Evolutionary conservation across 1,284 basidiomycete species (phyloP).

Genomic region (Tilletiopsis washingtonensis): DNA sequence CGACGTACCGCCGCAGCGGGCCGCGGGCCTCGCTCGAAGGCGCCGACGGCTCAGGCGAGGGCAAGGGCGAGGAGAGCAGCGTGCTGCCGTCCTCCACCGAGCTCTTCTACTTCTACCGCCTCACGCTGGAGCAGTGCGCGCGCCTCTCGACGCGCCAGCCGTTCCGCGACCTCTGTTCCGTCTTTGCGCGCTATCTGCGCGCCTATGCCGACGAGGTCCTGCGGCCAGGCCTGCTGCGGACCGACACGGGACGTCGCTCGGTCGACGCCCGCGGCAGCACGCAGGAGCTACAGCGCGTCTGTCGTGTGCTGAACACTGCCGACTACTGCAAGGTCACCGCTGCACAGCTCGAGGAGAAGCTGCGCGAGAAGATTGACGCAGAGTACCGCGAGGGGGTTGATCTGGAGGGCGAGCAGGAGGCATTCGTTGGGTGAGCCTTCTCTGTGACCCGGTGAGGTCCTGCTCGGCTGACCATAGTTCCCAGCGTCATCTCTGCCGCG

Average conservation of each 20-base stretch:
- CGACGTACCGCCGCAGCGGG: slow-evolving; percentile 7
- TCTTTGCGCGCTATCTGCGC: slow-evolving; percentile 83
- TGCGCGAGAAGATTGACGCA: slow-evolving; percentile 67
- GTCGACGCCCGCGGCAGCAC: slow-evolving; percentile 26
- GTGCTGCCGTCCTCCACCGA: slow-evolving; percentile 91
- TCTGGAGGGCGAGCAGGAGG: slow-evolving; percentile 74
- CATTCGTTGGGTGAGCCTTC: no score
- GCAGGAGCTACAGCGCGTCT: slow-evolving; percentile 32
- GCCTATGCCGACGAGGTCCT: slow-evolving; percentile 77
- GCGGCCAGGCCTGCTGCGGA: slow-evolving; percentile 64
- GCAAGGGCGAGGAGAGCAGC: slow-evolving; percentile 51
- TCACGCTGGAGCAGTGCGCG: slow-evolving; percentile 86
- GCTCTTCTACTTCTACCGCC: slow-evolving; percentile 92
- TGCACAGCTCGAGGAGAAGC: slow-evolving; percentile 82
- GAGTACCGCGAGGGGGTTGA: slow-evolving; percentile 70
- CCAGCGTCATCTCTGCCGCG: slow-evolving; percentile 26
- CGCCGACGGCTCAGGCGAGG: no score
- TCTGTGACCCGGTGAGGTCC: no score
- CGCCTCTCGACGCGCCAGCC: slow-evolving; percentile 49
- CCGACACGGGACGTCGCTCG: slow-evolving; percentile 21
- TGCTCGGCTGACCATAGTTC: no score
- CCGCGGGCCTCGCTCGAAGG: slow-evolving; percentile 50
- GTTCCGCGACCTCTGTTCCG: slow-evolving; percentile 31
- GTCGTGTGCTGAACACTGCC: slow-evolving; percentile 82
- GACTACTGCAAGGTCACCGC: slow-evolving; percentile 94